phyloP scores from a whole-genome alignment of 345 rosid genomes.

The Rhizophora apiculata region DNA sequence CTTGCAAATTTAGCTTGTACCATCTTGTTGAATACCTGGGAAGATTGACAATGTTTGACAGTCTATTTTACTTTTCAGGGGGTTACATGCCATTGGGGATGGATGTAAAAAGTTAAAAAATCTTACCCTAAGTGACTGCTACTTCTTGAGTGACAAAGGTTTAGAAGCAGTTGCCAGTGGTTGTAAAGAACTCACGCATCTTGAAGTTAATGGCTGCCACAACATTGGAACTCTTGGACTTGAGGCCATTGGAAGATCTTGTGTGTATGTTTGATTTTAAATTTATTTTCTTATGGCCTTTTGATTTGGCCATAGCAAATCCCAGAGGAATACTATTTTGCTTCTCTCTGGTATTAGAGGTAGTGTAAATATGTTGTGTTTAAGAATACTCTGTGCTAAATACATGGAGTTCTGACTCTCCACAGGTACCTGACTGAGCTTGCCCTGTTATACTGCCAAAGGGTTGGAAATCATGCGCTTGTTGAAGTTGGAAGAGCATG shows the following conservation, averaged over 20 bases:
- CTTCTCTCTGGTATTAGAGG: background rate
- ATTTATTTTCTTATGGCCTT: background rate
- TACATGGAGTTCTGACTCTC: slow-evolving; percentile 20
- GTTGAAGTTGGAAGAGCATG: slow-evolving; percentile 77
- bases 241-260: slow-evolving; percentile 74
- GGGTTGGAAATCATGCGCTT: slow-evolving; percentile 66
- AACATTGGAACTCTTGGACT: slow-evolving; percentile 76
- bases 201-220: slow-evolving; percentile 92
- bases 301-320: background rate
- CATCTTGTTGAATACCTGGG: background rate
- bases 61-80: slow-evolving; percentile 52
- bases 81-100: slow-evolving; percentile 61
- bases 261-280: slow-evolving; percentile 49
- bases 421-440: slow-evolving; percentile 78
- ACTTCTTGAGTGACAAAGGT: slow-evolving; percentile 67
- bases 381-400: background rate
- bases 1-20: background rate
- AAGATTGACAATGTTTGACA: slow-evolving; percentile 6
- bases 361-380: background rate
- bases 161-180: slow-evolving; percentile 77
- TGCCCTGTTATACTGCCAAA: slow-evolving; percentile 79
- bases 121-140: slow-evolving; percentile 78
- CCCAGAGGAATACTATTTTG: background rate
- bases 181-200: slow-evolving; percentile 72
- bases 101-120: slow-evolving; percentile 79